Base-by-base conservation (phyloP, 108 stramenopile species). In the Conticribra weissflogii region DNA sequence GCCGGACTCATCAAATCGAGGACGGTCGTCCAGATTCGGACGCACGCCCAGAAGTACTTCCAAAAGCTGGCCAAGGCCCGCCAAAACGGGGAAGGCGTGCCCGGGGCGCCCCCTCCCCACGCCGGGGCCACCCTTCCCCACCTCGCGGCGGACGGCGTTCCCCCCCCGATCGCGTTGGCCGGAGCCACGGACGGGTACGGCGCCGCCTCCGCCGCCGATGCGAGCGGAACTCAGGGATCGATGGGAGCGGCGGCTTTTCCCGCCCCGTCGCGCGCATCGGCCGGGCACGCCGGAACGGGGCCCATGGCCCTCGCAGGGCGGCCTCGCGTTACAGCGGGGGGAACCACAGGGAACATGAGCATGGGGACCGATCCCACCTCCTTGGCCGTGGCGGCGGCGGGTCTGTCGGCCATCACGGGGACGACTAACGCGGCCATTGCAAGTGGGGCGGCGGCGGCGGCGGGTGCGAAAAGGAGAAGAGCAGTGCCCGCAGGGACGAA, bases 11-110 rank as follows among this genome's bases (percentile, higher is more conserved):
- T 99, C 59, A 87, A 95, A 59, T 96, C 97, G 5, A 76, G 98
- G 1, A 98, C 97, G 9, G 96, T 97, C n/a, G 97, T 98, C 5
- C 94, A 95, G 50, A 97, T 97, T 68, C 88, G 98, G 22, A 98
- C 98, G 4, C 98, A 99, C 76, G 98, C 98, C 5, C 98, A 99
- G 72, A 99, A 99, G 77, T 99, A 98, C 80, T 98, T 99, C 81
- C 97, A 98, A 83, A 99, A 99, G 78, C 87, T 99, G 58, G 85
- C 94, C 68, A 98, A 98, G 84, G 94, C 91, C 17, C 79, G 89
- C 28, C 87, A 90, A 59, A 91, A 88, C 55, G 93, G 93, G 25
- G 93, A 92, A 68, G 63, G n/a, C 8, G 12, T 41, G 36, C 8
- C 5, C 12, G 12, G 8, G 12, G 36, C 36, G 12, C 12, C 36